Evolutionary conservation across 169 alveolate species (phyloP), one percentile per base, ranked within the genome.

Genomic region (Plasmodium chabaudi): DNA sequence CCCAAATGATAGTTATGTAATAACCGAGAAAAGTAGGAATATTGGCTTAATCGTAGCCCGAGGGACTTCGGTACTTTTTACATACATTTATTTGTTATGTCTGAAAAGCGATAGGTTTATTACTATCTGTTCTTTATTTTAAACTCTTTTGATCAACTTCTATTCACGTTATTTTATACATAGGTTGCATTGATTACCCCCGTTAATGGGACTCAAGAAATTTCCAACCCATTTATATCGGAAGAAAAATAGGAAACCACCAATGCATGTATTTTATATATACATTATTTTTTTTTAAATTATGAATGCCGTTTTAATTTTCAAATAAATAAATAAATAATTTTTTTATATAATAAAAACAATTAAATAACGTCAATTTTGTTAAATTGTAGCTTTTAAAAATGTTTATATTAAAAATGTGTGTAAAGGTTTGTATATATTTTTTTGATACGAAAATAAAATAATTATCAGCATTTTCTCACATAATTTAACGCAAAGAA

Each of bases 1-100:
- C 55, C 96, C 97, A 15, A 95, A 95, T 53, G 96, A 95, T 65
- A 87, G 94, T 23, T 89, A 89, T 74, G 89, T 86, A 19, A 61
- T 94, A 27, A 91, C 96, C 6, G 97, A 95, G 7, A 79, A 95
- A 59, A 95, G 97, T 19, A 94, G 98, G 23, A 75, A 87, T 9
- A 79, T 96, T 46, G 98, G 98, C 19, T 92, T 96, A 27, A 87
- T 96, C 9, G 97, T 96, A 2, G 98, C 98, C 1, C 90, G 98
- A n/a, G 98, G 98, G 19, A 95, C 98, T 25, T 95, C 97, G 82
- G 97, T 95, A 82, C 23, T 94, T 86, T 49, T 69, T 46, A 23
- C 56, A 13, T 60, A n/a, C 34, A 15, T 23, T 7, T 23, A 34
- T 12, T 34, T 55, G 12, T 5, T 46, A 47, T n/a, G 9, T 12